Evolutionary conservation across 225 moss, liverwort and hornwort genomes (phyloP), one percentile per base, ranked within the genome.

Genomic region (Ulota crispa): DNA sequence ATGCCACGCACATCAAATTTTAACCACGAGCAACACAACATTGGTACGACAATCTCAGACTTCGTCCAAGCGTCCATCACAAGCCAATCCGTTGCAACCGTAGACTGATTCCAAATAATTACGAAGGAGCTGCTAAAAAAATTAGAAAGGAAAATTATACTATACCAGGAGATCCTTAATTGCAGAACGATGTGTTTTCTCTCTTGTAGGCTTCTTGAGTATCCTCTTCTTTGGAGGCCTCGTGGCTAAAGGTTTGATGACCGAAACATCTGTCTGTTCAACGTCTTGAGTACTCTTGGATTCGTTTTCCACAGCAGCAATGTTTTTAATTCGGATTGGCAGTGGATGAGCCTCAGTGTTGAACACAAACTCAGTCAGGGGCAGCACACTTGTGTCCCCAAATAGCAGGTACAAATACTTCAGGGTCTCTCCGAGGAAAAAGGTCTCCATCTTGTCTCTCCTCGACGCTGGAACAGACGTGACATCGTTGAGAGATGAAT

Each of bases 391-490:
- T 4, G 81, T 62, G 83, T 94, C 90, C 71, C 96, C 91, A 67
- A 99, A 99, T 9, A 99, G 85, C 75, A 99, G 86, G 82, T 93
- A 96, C 70, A 99, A 75, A 87, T 99, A 99, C 86, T 99, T 99
- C 85, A 99, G 72, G 43, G 99, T 99, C 91, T 99, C 99, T 68
- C 99, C 99, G 3, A 99, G 88, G 34, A 96, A 96, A 84, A 96
- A 99, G 1, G 99, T 96, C 76, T 99, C 99, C 95, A 96, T 96
- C 87, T 94, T 99, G 87, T 99, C 88, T 75, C 96, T 87, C 84
- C 64, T 90, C 11, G 90, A 93, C 57, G 99, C 90, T 76, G 99
- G 92, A 69, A 93, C 80, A 8, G 76, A 81, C 36, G 94, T 96
- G 39, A 99, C 99, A 54, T 92, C 95, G 75, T 90, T 21, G 13